phyloP scores from a whole-genome alignment of 1,284 basidiomycete species.

The Sporisorium sorghi region DNA sequence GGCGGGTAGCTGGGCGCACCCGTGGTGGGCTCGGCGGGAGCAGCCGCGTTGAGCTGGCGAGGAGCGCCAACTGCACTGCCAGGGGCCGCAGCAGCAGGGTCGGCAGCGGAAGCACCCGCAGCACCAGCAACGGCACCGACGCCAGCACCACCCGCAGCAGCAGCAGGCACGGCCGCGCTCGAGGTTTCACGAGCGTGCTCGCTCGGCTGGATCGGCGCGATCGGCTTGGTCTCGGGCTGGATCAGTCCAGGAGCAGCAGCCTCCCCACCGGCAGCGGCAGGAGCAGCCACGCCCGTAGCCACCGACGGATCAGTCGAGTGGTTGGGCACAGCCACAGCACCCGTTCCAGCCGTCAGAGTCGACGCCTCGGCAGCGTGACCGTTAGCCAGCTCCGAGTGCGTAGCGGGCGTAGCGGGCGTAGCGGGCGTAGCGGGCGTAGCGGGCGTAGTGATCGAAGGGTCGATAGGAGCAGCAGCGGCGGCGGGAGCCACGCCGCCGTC shows the following conservation, averaged over 20 bases:
- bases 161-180: constrained; percentile 38
- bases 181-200: constrained; percentile 23
- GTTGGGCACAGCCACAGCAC: constrained; percentile 25
- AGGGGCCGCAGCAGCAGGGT: constrained; percentile 16
- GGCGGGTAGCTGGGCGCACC: constrained; percentile 18
- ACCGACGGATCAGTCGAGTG: constrained; percentile 33
- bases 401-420: constrained; percentile 25
- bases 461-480: constrained; percentile 33
- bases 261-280: constrained; percentile 10
- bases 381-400: constrained; percentile 15
- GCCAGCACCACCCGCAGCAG: constrained; percentile 16
- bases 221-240: constrained; percentile 31
- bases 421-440: no score
- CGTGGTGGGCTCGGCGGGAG: constrained; percentile 6
- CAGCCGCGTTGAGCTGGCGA: constrained; percentile 22
- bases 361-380: constrained; percentile 34
- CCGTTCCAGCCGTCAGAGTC: constrained; percentile 35
- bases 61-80: constrained; percentile 19
- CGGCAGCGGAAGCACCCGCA: constrained; percentile 13
- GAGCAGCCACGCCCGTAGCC: constrained; percentile 23
- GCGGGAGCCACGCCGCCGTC: constrained; percentile 37
- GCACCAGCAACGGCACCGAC: constrained; percentile 12
- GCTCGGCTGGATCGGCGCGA: constrained; percentile 36
- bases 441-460: constrained; percentile 38
- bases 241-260: constrained; percentile 28